Conservation (phyloP, 2,329 filamentous ascomycete genomes). For the Decorospora gaudefroyi region DNA sequence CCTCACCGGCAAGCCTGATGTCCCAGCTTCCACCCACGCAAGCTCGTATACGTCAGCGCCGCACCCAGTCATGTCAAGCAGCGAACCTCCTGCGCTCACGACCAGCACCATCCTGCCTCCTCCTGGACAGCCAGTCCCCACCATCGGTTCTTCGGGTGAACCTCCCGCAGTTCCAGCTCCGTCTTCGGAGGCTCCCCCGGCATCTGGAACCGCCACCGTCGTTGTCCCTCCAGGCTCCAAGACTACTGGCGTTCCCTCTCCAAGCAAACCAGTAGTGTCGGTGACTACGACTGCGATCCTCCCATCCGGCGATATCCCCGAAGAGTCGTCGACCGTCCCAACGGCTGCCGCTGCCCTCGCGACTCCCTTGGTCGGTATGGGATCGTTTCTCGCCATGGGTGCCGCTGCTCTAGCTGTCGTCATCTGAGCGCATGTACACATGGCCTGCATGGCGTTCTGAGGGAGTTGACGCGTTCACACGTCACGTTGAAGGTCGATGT, state of each 20-base stretch:
- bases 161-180: slow-evolving; percentile 3
- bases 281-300: not conserved
- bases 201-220: slow-evolving; percentile 8
- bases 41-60: slow-evolving; percentile 11
- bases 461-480: not conserved
- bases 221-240: slow-evolving; percentile 2
- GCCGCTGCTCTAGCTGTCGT: slow-evolving; percentile 27
- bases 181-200: slow-evolving; percentile 7
- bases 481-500: slow-evolving; percentile 8
- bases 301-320: slow-evolving; percentile 18
- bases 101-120: slow-evolving; percentile 15
- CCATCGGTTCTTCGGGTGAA: slow-evolving; percentile 10
- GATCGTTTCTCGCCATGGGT: slow-evolving; percentile 29
- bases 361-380: slow-evolving; percentile 25
- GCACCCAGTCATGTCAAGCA: slow-evolving; percentile 20
- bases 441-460: not conserved
- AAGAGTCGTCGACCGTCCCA: slow-evolving; percentile 16
- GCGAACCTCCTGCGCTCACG: slow-evolving; percentile 9
- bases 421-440: slow-evolving; percentile 17
- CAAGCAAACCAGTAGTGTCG: no score
- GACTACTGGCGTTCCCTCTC: not conserved
- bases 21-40: slow-evolving; percentile 12
- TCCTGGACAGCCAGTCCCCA: slow-evolving; percentile 10
- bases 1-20: slow-evolving; percentile 15
- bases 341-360: slow-evolving; percentile 27